A percentile compares a stretch with the other conserved stretches of the same genome.
These are phyloP conservation scores for Rhododendron simsii DNA, from an alignment of 148 eudicot species.

Conservation along the genomic window DNA sequence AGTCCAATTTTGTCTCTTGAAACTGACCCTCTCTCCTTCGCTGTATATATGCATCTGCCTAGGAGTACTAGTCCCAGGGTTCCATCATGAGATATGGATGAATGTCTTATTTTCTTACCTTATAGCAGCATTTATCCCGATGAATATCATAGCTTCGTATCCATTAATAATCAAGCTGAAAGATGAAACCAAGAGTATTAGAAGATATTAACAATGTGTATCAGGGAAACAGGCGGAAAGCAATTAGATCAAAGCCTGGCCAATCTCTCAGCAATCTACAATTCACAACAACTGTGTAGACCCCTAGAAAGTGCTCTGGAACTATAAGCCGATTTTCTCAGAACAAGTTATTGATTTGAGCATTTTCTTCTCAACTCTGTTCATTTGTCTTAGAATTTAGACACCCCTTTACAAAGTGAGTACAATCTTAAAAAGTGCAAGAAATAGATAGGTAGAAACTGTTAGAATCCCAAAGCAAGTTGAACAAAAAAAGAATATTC, in stretches of 20 bases:
- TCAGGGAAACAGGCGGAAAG: neutral
- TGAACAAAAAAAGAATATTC: neutral
- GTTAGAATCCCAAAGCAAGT: neutral
- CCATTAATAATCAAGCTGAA: conserved; percentile 70
- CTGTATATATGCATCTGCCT: neutral
- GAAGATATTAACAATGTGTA: neutral
- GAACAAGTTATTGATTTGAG: neutral
- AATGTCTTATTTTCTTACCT: conserved; percentile 35
- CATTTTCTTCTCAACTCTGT: neutral
- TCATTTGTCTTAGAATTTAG: neutral
- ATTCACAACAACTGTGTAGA: neutral
- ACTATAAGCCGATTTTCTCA: neutral
- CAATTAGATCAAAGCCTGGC: neutral
- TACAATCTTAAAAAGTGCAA: neutral
- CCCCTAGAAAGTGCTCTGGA: neutral
- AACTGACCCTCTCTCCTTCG: neutral
- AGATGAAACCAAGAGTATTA: neutral
- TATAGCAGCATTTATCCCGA: conserved; percentile 77
- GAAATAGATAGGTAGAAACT: neutral
- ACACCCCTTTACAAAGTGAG: neutral
- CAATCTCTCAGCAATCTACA: neutral
- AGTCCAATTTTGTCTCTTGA: neutral
- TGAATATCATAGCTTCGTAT: conserved; percentile 62
- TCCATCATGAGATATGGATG: neutral
- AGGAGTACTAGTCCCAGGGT: neutral